phyloP scores from a whole-genome alignment of 495 filamentous ascomycete genomes.

The Hypoxylon trugodes region DNA sequence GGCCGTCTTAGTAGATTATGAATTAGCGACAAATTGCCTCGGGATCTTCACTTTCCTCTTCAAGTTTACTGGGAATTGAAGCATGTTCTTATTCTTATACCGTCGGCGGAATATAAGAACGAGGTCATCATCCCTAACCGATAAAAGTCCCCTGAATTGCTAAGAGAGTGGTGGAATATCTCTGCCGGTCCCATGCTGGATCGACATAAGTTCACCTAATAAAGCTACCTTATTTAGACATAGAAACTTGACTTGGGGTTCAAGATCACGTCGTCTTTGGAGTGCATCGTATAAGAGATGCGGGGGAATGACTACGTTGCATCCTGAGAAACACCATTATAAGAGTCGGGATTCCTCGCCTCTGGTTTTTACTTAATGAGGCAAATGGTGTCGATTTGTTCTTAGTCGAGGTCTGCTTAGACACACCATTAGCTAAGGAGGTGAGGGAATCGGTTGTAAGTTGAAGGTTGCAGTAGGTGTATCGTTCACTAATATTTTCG shows the following conservation, averaged over 20 bases:
- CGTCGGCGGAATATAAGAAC: conserved; percentile 13
- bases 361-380: not conserved
- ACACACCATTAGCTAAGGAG: no score
- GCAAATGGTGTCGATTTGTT: no score
- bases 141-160: not conserved
- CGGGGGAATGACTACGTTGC: conserved; percentile 26
- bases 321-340: conserved; percentile 16
- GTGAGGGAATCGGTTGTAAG: no score
- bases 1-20: no score
- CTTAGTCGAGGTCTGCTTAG: no score
- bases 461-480: no score
- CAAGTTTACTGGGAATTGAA: not conserved
- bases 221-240: conserved; percentile 29
- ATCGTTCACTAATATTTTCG: no score
- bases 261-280: not conserved
- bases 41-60: not conserved
- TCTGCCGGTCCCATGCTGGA: conserved; percentile 10
- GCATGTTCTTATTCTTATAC: not conserved
- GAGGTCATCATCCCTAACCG: conserved; percentile 9
- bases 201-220: conserved; percentile 9
- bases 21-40: not conserved
- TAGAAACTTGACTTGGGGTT: conserved; percentile 23
- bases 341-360: not conserved
- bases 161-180: conserved; percentile 21
- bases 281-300: conserved; percentile 26